Evolutionary conservation across 352 stramenopile genomes (phyloP), one percentile per base, ranked within the genome.

Genomic region (Phytopythium boreale): DNA sequence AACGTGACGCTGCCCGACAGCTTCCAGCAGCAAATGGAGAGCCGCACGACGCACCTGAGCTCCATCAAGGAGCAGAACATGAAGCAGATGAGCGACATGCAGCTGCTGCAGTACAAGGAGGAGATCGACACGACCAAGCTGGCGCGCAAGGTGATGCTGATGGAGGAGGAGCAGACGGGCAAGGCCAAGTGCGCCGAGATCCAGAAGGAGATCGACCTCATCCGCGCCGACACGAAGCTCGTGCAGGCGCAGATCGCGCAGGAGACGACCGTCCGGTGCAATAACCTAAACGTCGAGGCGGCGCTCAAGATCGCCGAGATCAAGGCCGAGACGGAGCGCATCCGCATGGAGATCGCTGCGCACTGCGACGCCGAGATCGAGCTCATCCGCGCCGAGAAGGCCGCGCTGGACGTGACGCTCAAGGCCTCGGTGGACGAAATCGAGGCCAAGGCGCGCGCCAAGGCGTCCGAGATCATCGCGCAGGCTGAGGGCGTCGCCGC

Each of bases 51-150:
- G 46, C 73, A 90, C 37, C 69, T 82, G 57, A 88, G 77, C 53
- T 67, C 82, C 27, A 84, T 89, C 70, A 84, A 86, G 56, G 77
- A 89, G 67, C 76, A 92, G 59, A 87, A 80, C 44, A 92, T 93
- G 84, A 87, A 93, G 68, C 84, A 90, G 57, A 77, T 90, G 66
- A 83, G 69, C 57, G 80, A 85, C 70, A 89, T 93, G 84, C 79
- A 89, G 57, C 74, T 86, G 72, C 68, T 94, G 58, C 69, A 76
- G 34, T 81, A 82, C 69, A 80, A 81, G 62, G 76, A 85, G 44
- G 75, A 79, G 62, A 76, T 83, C 49, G 72, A 86, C 52, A 81
- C 75, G 58, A 81, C 74, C 46, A 84, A 88, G 41, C 63, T 89
- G 43, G 72, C 81, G 51, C 79, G 81, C 46, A 62, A 56, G n/a